Conservation (phyloP, 441 rosid genomes). For the Adansonia grandidieri region DNA sequence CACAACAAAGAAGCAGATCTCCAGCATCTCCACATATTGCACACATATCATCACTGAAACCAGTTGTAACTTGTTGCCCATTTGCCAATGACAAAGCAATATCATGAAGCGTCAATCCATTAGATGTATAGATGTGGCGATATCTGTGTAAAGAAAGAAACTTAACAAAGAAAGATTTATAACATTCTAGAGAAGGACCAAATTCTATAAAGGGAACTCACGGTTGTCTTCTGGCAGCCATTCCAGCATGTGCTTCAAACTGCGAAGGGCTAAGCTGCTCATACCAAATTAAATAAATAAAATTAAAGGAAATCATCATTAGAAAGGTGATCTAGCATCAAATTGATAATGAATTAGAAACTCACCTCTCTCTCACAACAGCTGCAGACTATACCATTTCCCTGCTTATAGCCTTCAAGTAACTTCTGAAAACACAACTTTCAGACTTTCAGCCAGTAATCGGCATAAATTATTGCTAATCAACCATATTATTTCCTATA, state of each 20-base stretch:
- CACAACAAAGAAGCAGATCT: conserved; percentile 65
- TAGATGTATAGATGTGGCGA: conserved; percentile 85
- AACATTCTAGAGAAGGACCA: conserved; percentile 7
- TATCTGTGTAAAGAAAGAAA: conserved; percentile 55
- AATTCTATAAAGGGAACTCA: conserved; percentile 47
- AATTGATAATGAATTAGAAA: conserved; percentile 13
- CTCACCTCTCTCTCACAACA: conserved; percentile 82
- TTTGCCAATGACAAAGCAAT: conserved; percentile 78
- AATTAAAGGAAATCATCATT: conserved; percentile 14
- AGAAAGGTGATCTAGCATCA: conserved; percentile 2
- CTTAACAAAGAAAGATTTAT: conserved; percentile 21
- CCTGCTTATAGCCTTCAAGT: conserved; percentile 79
- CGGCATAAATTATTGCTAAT: neutral
- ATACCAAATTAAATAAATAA: conserved; percentile 15
- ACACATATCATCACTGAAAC: conserved; percentile 87
- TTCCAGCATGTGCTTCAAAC: conserved; percentile 99
- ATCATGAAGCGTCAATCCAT: conserved; percentile 89
- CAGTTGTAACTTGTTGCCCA: conserved; percentile 51
- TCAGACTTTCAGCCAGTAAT: neutral
- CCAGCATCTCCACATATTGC: conserved; percentile 88
- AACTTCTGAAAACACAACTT: conserved; percentile 49
- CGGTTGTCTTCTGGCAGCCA: conserved; percentile 99
- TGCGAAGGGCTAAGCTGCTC: conserved; percentile 96
- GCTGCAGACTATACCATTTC: conserved; percentile 78
- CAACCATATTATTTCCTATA: conserved; percentile 22